Evolutionary conservation across 2,329 filamentous ascomycete genomes (phyloP).

Genomic region (Talaromyces piceae): DNA sequence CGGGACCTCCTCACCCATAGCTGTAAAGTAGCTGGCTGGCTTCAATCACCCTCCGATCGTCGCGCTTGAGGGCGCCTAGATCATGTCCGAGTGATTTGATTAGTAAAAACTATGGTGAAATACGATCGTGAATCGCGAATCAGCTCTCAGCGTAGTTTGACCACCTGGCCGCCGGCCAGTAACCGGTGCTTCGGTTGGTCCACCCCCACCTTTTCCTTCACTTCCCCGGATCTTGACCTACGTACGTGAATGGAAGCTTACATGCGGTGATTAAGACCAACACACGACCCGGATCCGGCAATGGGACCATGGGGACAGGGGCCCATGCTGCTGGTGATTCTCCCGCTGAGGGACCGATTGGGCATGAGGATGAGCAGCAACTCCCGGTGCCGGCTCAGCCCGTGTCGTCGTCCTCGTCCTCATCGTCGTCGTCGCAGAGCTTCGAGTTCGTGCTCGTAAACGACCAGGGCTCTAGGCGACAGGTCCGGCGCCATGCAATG

Average conservation of each 20-base stretch:
- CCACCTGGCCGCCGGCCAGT: background rate
- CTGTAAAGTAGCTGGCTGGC: background rate
- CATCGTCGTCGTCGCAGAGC: constrained; percentile 15
- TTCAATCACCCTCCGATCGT: background rate
- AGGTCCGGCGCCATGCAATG: constrained; percentile 31
- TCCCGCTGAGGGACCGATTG: background rate
- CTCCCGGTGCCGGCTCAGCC: background rate
- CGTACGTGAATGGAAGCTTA: too few relatives aligned
- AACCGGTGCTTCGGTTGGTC: background rate
- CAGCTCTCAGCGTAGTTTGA: background rate
- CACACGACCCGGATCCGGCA: background rate
- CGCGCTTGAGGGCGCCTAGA: background rate
- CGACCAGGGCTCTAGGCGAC: constrained; percentile 24
- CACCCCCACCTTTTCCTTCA: constrained; percentile 7
- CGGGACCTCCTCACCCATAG: background rate
- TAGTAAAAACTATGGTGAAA: background rate
- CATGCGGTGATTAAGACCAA: background rate
- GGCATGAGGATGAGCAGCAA: background rate
- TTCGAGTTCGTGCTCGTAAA: constrained; percentile 29
- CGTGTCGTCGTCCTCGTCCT: too few relatives aligned
- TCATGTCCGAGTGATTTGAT: background rate
- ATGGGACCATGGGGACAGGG: constrained; percentile 25
- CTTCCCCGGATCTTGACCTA: constrained; percentile 3
- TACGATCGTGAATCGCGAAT: background rate
- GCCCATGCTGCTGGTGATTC: constrained; percentile 10